phyloP scores from a whole-genome alignment of 2,329 filamentous ascomycete species.

The Trichoderma sp. region DNA sequence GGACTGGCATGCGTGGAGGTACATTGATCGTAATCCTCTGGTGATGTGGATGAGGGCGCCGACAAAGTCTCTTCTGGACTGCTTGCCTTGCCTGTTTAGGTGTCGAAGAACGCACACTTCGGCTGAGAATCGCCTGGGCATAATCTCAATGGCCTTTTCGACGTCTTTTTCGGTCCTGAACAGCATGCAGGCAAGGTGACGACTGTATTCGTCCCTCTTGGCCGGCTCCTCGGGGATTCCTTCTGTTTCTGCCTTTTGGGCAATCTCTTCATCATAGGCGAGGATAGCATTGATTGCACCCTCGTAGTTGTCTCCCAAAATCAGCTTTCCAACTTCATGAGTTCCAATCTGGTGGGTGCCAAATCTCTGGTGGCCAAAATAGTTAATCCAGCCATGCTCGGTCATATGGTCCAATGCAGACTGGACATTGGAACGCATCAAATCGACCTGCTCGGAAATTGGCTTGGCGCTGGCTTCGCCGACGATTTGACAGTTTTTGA shows the following conservation, averaged over 20 bases:
- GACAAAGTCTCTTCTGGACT: conserved; percentile 65
- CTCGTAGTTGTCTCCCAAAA: conserved; percentile 78
- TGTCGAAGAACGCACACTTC: conserved; percentile 78
- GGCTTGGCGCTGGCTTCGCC: conserved; percentile 34
- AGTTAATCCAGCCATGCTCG: conserved; percentile 87
- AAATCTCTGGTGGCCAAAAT: conserved; percentile 96
- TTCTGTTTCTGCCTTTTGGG: conserved; percentile 44
- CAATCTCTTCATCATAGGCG: conserved; percentile 63
- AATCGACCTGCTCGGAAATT: conserved; percentile 31
- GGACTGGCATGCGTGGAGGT: conserved; percentile 94
- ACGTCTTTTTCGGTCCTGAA: conserved; percentile 64
- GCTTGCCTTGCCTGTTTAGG: conserved; percentile 52
- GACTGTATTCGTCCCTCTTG: conserved; percentile 72
- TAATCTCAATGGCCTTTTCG: conserved; percentile 59
- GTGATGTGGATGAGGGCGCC: conserved; percentile 80
- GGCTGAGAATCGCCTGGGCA: conserved; percentile 80
- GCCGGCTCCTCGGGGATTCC: conserved; percentile 47
- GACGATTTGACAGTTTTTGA: conserved; percentile 75
- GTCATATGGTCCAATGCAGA: conserved; percentile 65
- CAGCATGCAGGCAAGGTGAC: conserved; percentile 73
- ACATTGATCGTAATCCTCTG: conserved; percentile 84
- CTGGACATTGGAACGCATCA: conserved; percentile 43
- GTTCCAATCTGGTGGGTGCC: conserved; percentile 85
- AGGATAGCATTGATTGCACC: conserved; percentile 77
- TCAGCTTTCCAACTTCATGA: conserved; percentile 78